A percentile compares a stretch with the other conserved stretches of the same genome.
Conservation (phyloP, 1,284 basidiomycete species). For the Waitea zeae region DNA sequence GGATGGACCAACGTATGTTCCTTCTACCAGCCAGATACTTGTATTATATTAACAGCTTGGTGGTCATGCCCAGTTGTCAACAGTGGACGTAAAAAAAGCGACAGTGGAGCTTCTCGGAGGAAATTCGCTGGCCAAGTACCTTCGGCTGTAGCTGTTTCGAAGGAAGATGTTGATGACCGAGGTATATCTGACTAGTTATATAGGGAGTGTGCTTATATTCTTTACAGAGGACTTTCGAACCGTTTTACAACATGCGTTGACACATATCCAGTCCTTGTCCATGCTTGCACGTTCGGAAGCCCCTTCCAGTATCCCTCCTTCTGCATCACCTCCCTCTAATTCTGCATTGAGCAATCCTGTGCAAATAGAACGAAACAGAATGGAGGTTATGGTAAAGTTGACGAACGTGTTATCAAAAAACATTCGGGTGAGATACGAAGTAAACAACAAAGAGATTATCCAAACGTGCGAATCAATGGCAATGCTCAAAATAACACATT, state of each 20-base stretch:
- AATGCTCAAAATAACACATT: conserved; percentile 1
- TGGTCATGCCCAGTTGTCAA: not conserved
- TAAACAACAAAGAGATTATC: conserved; percentile 55
- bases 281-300: not conserved
- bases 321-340: conserved; percentile 25
- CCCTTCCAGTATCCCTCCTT: conserved; percentile 19
- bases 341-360: conserved; percentile 13
- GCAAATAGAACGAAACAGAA: conserved; percentile 31
- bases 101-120: not conserved
- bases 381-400: conserved; percentile 50
- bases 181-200: conserved; percentile 12
- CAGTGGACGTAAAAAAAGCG: conserved; percentile 1
- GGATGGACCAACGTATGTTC: conserved; percentile 43
- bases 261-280: conserved; percentile 34
- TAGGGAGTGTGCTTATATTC: conserved; percentile 7
- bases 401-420: conserved; percentile 58
- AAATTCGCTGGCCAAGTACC: conserved; percentile 4
- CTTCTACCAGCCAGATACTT: not conserved
- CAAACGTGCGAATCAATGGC: conserved; percentile 48
- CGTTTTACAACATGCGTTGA: conserved; percentile 41
- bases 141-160: too few species aligned
- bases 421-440: conserved; percentile 61
- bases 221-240: conserved; percentile 50
- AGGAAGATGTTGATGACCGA: conserved; percentile 23
- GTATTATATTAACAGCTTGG: too few species aligned